These are phyloP conservation scores for Leishmania lainsoni DNA, from an alignment of 208 protist species.

Conservation along the genomic window DNA sequence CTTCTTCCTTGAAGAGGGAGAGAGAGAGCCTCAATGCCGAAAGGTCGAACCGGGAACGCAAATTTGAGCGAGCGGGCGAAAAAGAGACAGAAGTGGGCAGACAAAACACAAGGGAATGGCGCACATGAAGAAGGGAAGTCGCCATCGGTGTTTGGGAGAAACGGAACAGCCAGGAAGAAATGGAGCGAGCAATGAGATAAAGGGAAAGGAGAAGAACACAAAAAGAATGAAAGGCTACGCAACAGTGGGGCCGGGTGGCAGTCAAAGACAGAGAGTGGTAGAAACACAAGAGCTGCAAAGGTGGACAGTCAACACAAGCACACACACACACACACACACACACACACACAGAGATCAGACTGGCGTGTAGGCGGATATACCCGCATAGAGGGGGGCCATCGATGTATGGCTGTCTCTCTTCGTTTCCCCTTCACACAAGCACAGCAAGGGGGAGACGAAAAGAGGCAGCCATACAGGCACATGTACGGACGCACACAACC, in stretches of 20 bases:
- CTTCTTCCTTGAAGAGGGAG: too few species aligned
- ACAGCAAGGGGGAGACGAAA: too few species aligned
- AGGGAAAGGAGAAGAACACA: not conserved
- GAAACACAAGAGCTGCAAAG: not conserved
- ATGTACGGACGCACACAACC: not conserved
- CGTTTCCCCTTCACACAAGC: not conserved
- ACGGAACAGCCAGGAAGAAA: not conserved
- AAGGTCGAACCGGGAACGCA: not conserved
- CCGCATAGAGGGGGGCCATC: not conserved
- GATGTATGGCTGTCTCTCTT: not conserved
- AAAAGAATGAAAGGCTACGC: not conserved
- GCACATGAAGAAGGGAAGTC: not conserved
- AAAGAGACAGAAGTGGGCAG: too few species aligned
- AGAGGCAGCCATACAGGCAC: conserved; percentile 1
- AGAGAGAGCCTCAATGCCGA: not conserved
- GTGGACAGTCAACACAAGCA: not conserved
- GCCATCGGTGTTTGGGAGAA: not conserved
- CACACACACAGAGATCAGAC: not conserved
- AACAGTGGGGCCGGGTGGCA: not conserved
- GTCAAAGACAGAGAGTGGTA: not conserved
- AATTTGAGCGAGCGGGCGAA: not conserved
- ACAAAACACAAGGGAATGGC: too few species aligned
- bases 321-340: not conserved
- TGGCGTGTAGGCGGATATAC: not conserved
- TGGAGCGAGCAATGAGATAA: not conserved